Evolutionary conservation across 208 protist genomes (phyloP).

Genomic region (Leishmania aethiopica): DNA sequence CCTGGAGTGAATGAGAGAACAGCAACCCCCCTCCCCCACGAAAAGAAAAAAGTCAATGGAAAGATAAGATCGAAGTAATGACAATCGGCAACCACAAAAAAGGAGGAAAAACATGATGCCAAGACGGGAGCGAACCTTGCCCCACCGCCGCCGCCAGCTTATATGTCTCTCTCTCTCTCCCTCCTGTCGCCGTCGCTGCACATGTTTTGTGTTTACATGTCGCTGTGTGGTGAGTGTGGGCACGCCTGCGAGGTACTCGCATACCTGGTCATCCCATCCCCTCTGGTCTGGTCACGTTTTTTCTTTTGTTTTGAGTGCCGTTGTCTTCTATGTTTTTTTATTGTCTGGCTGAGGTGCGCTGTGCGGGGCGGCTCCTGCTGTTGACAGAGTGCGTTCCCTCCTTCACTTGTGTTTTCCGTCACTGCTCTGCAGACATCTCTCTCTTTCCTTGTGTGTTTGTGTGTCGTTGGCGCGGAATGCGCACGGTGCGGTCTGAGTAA

Average conservation of each 20-base stretch:
- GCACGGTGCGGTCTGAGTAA: background rate
- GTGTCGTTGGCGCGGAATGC: background rate
- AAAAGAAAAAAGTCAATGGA: conserved; percentile 17
- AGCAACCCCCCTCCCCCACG: background rate
- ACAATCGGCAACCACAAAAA: conserved; percentile 10
- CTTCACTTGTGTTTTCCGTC: background rate
- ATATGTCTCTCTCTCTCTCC: background rate
- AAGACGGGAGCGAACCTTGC: conserved; percentile 27
- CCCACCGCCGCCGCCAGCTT: conserved; percentile 44
- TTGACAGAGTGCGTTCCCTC: background rate
- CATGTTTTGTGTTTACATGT: conserved; percentile 1
- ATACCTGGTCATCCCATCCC: background rate
- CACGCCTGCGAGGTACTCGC: background rate
- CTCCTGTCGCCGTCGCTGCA: background rate
- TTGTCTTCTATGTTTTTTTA: background rate
- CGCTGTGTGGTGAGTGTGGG: background rate
- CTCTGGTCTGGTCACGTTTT: background rate
- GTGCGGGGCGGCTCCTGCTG: background rate
- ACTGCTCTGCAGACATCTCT: background rate
- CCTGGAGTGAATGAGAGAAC: conserved; percentile 1
- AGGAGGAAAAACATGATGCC: background rate
- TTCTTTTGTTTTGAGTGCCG: background rate
- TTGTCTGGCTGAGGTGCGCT: background rate
- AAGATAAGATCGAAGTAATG: conserved; percentile 15
- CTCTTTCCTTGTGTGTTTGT: background rate